phyloP scores from a whole-genome alignment of 768 basidiomycete species.

The Suillus brevipes region DNA sequence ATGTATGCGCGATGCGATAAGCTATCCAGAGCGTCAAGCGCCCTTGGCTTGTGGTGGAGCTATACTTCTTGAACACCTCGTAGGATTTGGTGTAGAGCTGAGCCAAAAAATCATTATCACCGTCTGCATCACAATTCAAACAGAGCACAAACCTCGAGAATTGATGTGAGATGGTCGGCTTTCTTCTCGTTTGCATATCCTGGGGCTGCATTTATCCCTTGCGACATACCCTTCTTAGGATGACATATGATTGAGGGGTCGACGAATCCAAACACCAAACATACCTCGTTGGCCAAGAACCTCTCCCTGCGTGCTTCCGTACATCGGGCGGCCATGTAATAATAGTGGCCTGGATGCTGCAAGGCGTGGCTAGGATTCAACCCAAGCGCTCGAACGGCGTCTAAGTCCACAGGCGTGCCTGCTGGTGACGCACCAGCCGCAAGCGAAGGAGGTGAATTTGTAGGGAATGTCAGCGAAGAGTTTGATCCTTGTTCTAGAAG shows the following conservation, averaged over 20 bases:
- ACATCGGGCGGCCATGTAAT: constrained; percentile 87
- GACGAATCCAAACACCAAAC: constrained; percentile 10
- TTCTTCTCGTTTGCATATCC: constrained; percentile 90
- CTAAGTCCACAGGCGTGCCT: constrained; percentile 45
- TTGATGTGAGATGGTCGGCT: constrained; percentile 81
- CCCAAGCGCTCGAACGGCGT: constrained; percentile 61
- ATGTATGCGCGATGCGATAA: constrained; percentile 84
- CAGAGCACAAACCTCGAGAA: constrained; percentile 66
- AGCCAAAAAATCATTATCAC: constrained; percentile 10
- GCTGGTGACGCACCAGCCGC: constrained; percentile 28
- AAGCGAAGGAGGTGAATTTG: constrained; percentile 46
- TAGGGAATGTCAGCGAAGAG: constrained; percentile 61
- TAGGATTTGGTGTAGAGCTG: constrained; percentile 95
- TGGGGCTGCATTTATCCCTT: constrained; percentile 48
- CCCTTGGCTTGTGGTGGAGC: constrained; percentile 55
- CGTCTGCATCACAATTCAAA: not conserved
- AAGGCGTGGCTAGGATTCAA: constrained; percentile 80
- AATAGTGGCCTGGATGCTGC: constrained; percentile 85
- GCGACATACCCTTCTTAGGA: constrained; percentile 24
- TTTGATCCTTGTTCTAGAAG: constrained; percentile 80
- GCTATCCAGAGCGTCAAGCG: constrained; percentile 90
- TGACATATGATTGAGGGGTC: not conserved
- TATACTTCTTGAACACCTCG: constrained; percentile 85
- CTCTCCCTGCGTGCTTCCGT: constrained; percentile 73
- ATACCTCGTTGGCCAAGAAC: constrained; percentile 63